Evolutionary conservation across 345 rosid genomes (phyloP).

Genomic region (Rhodomyrtus tomentosa): DNA sequence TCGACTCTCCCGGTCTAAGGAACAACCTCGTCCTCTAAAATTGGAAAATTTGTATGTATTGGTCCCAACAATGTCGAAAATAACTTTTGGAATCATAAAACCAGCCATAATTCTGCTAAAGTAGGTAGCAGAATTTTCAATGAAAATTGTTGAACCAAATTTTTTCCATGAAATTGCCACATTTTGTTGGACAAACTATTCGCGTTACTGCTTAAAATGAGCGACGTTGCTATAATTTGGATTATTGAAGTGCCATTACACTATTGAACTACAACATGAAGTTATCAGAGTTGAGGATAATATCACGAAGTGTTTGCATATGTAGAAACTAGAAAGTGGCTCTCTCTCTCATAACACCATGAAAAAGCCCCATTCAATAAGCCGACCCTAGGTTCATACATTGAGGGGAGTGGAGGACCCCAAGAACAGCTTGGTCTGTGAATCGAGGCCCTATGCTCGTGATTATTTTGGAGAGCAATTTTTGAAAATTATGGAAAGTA

Average conservation of each 20-base stretch:
- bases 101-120: neutral
- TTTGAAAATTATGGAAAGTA: no score
- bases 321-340: neutral
- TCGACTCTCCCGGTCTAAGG: no score
- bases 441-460: neutral
- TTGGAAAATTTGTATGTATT: no score
- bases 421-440: neutral
- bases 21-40: no score
- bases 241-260: neutral
- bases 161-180: neutral
- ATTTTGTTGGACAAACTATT: neutral
- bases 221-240: neutral
- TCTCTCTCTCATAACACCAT: no score
- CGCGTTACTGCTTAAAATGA: neutral
- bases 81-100: no score
- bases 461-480: no score
- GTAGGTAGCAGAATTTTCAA: no score
- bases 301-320: neutral
- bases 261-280: no score
- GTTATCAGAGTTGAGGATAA: neutral
- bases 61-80: no score
- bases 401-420: neutral
- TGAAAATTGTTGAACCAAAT: neutral
- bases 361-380: no score
- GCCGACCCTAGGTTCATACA: neutral